Percentiles rank a stretch among this genome's conserved stretches.
phyloP scores from a whole-genome alignment of 768 basidiomycete species.

The Hygrocybe punicea region DNA sequence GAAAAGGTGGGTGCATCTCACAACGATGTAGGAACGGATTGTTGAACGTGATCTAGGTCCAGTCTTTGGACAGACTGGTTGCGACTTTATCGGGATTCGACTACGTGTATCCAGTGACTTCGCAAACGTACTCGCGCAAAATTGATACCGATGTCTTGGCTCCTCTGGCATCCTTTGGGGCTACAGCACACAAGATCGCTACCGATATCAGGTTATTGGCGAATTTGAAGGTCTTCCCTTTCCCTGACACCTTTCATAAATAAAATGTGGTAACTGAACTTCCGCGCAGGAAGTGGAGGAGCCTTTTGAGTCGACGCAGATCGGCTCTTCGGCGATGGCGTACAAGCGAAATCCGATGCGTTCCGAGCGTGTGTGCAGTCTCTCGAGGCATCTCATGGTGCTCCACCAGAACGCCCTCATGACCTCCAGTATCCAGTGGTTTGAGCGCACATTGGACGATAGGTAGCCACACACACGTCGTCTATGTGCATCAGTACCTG shows the following conservation, averaged over 20 bases:
- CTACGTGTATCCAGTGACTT: conserved; percentile 96
- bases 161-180: conserved; percentile 85
- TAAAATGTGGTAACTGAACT: background rate
- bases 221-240: conserved; percentile 71
- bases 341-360: conserved; percentile 99
- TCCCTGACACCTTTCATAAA: too few species aligned
- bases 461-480: conserved; percentile 52
- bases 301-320: conserved; percentile 98
- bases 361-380: conserved; percentile 93
- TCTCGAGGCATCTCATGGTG: conserved; percentile 93
- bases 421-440: conserved; percentile 96
- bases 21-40: background rate
- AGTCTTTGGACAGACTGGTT: conserved; percentile 82
- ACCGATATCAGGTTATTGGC: conserved; percentile 93
- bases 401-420: conserved; percentile 95
- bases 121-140: conserved; percentile 98
- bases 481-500: background rate
- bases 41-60: conserved; percentile 51
- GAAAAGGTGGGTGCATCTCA: conserved; percentile 55
- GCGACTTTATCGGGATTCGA: conserved; percentile 89
- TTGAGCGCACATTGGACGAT: conserved; percentile 96
- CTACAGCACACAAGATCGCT: conserved; percentile 96
- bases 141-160: conserved; percentile 92
- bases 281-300: conserved; percentile 84
- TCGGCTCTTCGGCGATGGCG: conserved; percentile 96